Conservation (phyloP, 495 filamentous ascomycete genomes). For the Aspergillus homomorphus region DNA sequence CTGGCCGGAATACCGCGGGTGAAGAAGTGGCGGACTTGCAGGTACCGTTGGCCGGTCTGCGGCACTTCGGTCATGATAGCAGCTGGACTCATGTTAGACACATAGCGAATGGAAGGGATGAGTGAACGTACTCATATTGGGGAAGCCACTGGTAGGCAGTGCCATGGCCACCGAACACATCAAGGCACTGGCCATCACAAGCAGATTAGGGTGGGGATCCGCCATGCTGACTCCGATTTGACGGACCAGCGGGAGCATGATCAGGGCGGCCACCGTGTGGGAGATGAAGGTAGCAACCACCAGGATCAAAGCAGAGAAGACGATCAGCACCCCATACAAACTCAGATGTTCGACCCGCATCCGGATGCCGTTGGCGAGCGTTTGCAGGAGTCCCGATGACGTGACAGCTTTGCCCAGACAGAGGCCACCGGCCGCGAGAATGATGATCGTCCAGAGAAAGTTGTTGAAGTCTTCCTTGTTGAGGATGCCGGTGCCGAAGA, state of each 20-base stretch:
- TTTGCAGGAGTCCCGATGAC: constrained; percentile 87
- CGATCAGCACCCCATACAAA: constrained; percentile 81
- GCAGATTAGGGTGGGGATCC: constrained; percentile 85
- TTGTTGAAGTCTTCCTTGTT: constrained; percentile 99
- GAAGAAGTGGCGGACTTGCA: constrained; percentile 91
- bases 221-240: constrained; percentile 80
- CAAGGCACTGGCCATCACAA: constrained; percentile 80
- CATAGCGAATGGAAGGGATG: background rate
- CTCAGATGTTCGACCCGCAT: constrained; percentile 69
- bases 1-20: constrained; percentile 83
- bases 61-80: constrained; percentile 99
- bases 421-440: constrained; percentile 90
- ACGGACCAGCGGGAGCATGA: constrained; percentile 86
- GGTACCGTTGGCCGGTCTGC: constrained; percentile 84
- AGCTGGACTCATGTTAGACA: constrained; percentile 51
- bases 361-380: constrained; percentile 75
- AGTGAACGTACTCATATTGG: constrained; percentile 89
- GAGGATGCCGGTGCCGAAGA: constrained; percentile 95
- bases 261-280: constrained; percentile 94
- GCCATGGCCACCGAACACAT: constrained; percentile 80
- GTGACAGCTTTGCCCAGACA: constrained; percentile 94
- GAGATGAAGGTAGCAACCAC: constrained; percentile 98
- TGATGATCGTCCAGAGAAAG: constrained; percentile 99
- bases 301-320: constrained; percentile 81
- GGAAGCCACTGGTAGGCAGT: constrained; percentile 92